Base-by-base conservation (phyloP, 176 grass and related monocot genomes). In the Phyllostachys edulis region DNA sequence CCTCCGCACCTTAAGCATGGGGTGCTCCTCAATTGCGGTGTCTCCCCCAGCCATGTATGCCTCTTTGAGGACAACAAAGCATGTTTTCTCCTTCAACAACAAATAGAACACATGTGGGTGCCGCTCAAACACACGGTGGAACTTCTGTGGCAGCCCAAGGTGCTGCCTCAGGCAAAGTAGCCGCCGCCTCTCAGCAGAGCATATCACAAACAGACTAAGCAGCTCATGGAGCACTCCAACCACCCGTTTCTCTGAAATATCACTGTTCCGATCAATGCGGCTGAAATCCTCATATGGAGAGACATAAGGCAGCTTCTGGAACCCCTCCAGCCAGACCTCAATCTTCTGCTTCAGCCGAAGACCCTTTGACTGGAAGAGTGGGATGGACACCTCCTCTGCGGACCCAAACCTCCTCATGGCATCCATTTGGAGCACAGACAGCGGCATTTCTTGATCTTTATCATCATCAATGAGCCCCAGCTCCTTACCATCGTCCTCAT, bases 351-450 rank as follows among this genome's bases (percentile, higher is more conserved):
- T 94, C 70, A 97, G 86, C 60, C 92, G 85, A 21, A 94, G 72
- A 34, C 92, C 92, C 91, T 94, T 92, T 16, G 92, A 97, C 6
- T 49, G 94, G 80, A 94, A 94, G 6, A 97, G 84, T 1, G 92
- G 94, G 72, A 94, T 77, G 3, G 67, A 18, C 87, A 94, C 90
- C 54, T 76, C 47, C 17, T 63, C 82, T 7, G 40, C 17, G 2
- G 69, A 85, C 2, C 90, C 90, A 2, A 51, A 80, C 45, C 73
- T 62, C 36, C 59, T 79, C 9, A 87, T 72, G 21, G 91, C 89
- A 67, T 90, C 69, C 55, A 61, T 77, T 56, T 92, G 88, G 12
- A 97, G 88, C 61, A 88, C 85, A 5, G 92, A 94, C 39, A 90
- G 13, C 29, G 85, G 77, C 54, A 74, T 71, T 78, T 89, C 89